Evolutionary conservation across 2,329 filamentous ascomycete genomes (phyloP), one percentile per base, ranked within the genome.

Genomic region (Geosmithia putterillii): DNA sequence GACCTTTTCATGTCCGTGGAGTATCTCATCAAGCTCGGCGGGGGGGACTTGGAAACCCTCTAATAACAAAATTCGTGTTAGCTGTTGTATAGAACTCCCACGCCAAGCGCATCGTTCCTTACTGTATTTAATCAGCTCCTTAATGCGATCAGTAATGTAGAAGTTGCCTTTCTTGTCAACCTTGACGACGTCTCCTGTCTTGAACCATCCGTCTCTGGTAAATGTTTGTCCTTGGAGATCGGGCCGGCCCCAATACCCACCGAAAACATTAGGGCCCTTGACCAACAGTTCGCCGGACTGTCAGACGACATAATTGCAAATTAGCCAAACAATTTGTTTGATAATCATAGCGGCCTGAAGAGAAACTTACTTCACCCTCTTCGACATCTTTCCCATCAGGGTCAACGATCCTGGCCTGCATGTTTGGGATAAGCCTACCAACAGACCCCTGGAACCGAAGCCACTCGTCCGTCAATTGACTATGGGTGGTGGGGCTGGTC

Each of bases 61-160:
- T 64, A 45, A 17, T 22, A n/a, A 18, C 15, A 3, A 32, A n/a
- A n/a, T n/a, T n/a, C n/a, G n/a, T 8, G 19, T 9, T n/a, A 19
- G 14, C 8, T 10, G 17, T 51, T 9, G 23, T 25, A 25, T 25
- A 7, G 23, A 7, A 32, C 28, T 32, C 28, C 7, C 23, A 25
- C 6, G 23, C 23, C 6, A 10, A 10, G 7, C 10, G 23, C 23
- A 6, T 25, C 7, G 10, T 25, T 25, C 23, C 70, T 55, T 56
- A 74, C 71, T 69, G 50, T 67, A 70, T 50, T 70, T 70, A 54
- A 71, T 68, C 44, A 71, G 80, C 51, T 76, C 82, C 67, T 88
- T 87, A 55, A 79, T 78, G 25, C 88, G 81, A 57, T 95, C 89
- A 1, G 89, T 94, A 57, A 95, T 90, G 66, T 81, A 95, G 54